phyloP scores from a whole-genome alignment of 805 yeast species.

The Saccharomycopsis fibuligera region DNA sequence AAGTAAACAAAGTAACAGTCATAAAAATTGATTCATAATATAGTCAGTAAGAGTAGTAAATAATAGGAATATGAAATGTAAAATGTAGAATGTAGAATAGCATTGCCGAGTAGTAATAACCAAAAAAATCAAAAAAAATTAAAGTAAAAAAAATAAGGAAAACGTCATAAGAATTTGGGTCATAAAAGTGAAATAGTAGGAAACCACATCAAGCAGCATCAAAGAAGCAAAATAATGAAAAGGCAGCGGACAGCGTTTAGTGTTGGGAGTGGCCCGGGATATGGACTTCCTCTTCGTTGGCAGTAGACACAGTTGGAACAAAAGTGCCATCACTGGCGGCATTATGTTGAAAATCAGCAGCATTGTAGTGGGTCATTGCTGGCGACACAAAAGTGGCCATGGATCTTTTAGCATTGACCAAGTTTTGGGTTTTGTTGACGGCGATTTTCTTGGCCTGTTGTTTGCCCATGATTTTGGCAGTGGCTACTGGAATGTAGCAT shows the following conservation, averaged over 20 bases:
- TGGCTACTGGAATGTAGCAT: conserved; percentile 9
- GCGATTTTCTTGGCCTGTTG: not conserved
- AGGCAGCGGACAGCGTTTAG: not conserved
- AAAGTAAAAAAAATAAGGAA: too few species aligned
- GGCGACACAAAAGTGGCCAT: conserved; percentile 15
- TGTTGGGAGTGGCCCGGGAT: conserved; percentile 16
- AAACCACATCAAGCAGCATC: too few species aligned
- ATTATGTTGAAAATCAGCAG: not conserved
- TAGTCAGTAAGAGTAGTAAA: too few species aligned
- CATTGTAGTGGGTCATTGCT: conserved; percentile 3
- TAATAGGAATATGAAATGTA: too few species aligned
- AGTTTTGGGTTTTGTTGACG: not conserved
- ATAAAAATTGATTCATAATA: too few species aligned
- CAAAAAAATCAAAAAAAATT: too few species aligned
- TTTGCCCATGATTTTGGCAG: not conserved
- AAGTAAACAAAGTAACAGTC: too few species aligned
- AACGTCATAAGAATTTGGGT: too few species aligned
- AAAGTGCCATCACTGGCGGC: conserved; percentile 8
- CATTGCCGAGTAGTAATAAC: too few species aligned
- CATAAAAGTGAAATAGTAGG: too few species aligned
- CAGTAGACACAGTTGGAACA: conserved; percentile 14
- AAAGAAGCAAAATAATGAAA: too few species aligned
- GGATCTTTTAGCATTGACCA: not conserved
- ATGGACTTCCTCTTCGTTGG: conserved; percentile 11
- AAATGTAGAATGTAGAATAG: too few species aligned